Percentiles rank a stretch among this genome's conserved stretches.
These are phyloP conservation scores for Talaromyces borbonicus DNA, from an alignment of 495 filamentous ascomycete genomes.

Conservation along the genomic window DNA sequence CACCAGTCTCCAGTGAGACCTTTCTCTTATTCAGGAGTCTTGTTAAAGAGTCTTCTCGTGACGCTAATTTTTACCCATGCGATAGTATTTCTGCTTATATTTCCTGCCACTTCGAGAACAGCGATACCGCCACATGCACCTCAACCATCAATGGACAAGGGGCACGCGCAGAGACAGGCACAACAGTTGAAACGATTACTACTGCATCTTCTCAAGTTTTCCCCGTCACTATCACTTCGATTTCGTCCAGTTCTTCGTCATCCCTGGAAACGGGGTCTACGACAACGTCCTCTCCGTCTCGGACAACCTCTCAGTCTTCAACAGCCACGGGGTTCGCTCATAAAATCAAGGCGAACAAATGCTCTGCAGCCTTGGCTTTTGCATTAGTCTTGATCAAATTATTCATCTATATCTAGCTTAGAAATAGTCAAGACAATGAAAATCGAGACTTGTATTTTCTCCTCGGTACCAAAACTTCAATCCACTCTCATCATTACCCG, in stretches of 20 bases:
- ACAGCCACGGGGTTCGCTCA: neutral
- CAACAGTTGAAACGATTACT: neutral
- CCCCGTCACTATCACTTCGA: slow-evolving; percentile 1
- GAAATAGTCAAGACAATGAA: no score
- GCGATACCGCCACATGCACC: neutral
- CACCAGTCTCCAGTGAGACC: neutral
- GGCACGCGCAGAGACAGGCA: neutral
- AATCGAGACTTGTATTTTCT: no score
- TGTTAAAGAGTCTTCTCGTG: neutral
- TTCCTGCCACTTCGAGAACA: neutral
- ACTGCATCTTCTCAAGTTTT: neutral
- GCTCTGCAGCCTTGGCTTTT: neutral
- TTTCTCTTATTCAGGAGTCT: no score
- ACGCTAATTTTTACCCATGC: neutral
- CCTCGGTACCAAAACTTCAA: no score
- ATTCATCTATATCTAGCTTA: neutral
- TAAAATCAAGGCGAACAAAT: neutral
- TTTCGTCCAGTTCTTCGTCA: neutral
- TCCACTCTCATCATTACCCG: no score
- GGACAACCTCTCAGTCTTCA: neutral
- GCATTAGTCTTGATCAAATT: neutral
- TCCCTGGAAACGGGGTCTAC: neutral
- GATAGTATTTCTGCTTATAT: slow-evolving; percentile 3
- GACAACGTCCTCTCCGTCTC: neutral
- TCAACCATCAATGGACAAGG: neutral